These are phyloP conservation scores for Scheffersomyces lignicola DNA, from an alignment of 1,139 yeast species.

Conservation along the genomic window DNA sequence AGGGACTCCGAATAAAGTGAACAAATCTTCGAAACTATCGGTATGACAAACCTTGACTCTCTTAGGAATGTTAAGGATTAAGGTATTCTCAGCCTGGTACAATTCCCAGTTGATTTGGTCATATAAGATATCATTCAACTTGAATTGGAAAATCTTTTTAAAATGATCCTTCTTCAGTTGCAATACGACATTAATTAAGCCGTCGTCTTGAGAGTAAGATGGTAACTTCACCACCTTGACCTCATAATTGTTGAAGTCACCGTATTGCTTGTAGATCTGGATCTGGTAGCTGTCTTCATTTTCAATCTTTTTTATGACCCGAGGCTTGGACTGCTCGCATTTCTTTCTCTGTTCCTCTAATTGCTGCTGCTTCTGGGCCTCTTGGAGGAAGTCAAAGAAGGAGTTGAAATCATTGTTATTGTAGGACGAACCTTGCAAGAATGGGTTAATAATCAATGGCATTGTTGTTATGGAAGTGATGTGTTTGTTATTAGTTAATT, in stretches of 20 bases:
- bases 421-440: conserved; percentile 4
- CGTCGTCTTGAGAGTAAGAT: conserved; percentile 13
- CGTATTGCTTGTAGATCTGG: conserved; percentile 37
- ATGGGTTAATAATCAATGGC: conserved; percentile 8
- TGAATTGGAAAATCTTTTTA: conserved; percentile 33
- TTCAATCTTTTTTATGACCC: conserved; percentile 37
- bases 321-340: conserved; percentile 24
- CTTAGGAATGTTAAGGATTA: conserved; percentile 45
- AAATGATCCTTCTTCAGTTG: conserved; percentile 35
- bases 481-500: background rate
- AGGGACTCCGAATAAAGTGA: conserved; percentile 10
- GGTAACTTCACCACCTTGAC: conserved; percentile 31
- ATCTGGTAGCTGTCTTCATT: conserved; percentile 38
- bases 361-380: conserved; percentile 7
- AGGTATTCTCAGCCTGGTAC: conserved; percentile 29
- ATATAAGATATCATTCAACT: conserved; percentile 33
- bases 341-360: conserved; percentile 12
- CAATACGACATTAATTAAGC: conserved; percentile 28
- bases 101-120: conserved; percentile 39
- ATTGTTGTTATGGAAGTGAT: background rate
- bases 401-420: conserved; percentile 9
- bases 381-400: conserved; percentile 10
- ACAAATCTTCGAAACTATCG: conserved; percentile 12
- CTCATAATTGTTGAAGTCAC: conserved; percentile 40
- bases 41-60: conserved; percentile 15